These are phyloP conservation scores for Albizia julibrissin DNA, from an alignment of 306 rosid species.

Conservation along the genomic window DNA sequence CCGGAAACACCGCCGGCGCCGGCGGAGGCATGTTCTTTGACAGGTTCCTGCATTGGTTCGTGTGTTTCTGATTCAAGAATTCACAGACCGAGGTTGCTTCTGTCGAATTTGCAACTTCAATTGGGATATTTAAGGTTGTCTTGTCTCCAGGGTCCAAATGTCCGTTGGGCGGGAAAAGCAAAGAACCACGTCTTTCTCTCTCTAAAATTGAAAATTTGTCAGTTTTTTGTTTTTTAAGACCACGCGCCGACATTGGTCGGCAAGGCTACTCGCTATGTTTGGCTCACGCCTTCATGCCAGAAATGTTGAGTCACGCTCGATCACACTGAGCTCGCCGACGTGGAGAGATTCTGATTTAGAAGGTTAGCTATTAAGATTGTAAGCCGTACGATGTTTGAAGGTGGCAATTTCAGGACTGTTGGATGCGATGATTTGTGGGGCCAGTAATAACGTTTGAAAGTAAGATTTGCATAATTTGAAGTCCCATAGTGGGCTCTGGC, in stretches of 20 bases:
- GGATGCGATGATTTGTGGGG: not conserved
- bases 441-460: not conserved
- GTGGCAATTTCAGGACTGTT: not conserved
- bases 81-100: not conserved
- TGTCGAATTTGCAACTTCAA: not conserved
- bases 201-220: conserved; percentile 27
- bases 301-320: not conserved
- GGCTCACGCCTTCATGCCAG: too few species aligned
- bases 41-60: conserved; percentile 13
- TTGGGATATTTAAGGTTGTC: conserved; percentile 1
- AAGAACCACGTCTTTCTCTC: not conserved
- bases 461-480: not conserved
- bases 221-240: not conserved
- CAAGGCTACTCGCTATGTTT: not conserved
- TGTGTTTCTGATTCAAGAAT: not conserved
- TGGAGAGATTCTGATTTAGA: too few species aligned
- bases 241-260: not conserved
- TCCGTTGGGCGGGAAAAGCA: conserved; percentile 51
- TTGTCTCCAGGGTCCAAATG: not conserved
- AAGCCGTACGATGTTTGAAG: not conserved
- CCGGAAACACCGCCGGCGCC: conserved; percentile 32
- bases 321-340: not conserved
- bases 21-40: conserved; percentile 41
- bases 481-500: not conserved
- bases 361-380: not conserved